Evolutionary conservation across 805 yeast species (phyloP), one percentile per base, ranked within the genome.

Genomic region (Teunomyces aglyptinius): DNA sequence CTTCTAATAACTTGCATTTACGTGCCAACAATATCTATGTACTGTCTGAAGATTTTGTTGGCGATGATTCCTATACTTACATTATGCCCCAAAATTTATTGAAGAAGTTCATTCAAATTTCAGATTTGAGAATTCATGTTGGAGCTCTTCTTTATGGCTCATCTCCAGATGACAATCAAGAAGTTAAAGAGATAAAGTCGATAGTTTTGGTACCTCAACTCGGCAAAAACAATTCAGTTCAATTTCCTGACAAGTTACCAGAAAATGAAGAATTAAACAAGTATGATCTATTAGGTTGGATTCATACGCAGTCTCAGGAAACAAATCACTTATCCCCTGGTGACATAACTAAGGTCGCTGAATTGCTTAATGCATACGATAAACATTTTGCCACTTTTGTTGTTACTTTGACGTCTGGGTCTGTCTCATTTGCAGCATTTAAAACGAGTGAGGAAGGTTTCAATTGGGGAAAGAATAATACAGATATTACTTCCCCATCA

Each of bases 201-300:
- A 76, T 92, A 52, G 96, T 81, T 0, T 59, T 92, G 59, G 86
- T 88, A 5, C 98, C 98, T 0, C 99, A 94, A 65, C 70, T 90
- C 35, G 97, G 97, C 1, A 83, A 78, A 49, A 70, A 77, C 24
- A 82, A 79, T 49, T 68, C 80, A 3, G 82, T 90, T 11, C 82
- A 86, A 53, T 73, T 89, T 46, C 82, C 92, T 4, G 55, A 58
- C 0, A 49, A 57, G 22, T 53, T 76, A 3, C 81, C 85, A 1
- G 64, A 67, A 4, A 55, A 78, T 8, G 59, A 57, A 22, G 64
- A 51, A 1, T 53, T 68, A 40, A 48, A 56, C 31, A 86, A 80
- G 1, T 63, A 89, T 29, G 91, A 89, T 57, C 78, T 94, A 4
- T 64, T 94, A 13, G 99, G 99, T 1, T 88, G 97, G 96, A 78